These are phyloP conservation scores for Diaporthe amygdali DNA, from an alignment of 2,329 filamentous ascomycete genomes.

Conservation along the genomic window DNA sequence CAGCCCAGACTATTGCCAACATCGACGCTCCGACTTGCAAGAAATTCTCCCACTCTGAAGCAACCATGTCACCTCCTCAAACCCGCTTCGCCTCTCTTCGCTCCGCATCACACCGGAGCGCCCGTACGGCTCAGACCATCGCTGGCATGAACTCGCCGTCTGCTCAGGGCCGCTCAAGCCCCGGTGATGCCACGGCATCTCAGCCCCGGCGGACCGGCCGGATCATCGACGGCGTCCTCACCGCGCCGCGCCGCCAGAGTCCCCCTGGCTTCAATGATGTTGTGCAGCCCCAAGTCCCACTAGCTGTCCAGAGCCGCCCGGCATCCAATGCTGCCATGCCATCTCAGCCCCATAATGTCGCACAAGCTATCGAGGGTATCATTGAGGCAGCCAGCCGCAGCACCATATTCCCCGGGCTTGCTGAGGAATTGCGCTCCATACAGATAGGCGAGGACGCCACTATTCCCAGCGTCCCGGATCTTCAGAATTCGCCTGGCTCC, in stretches of 20 bases:
- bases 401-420: neutral
- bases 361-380: neutral
- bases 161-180: neutral
- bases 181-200: neutral
- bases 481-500: too few species aligned
- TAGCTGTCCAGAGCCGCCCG: too few species aligned
- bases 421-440: neutral
- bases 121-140: neutral
- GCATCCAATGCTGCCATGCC: neutral
- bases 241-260: neutral
- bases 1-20: neutral
- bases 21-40: neutral
- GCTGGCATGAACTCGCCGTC: neutral
- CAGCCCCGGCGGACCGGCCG: neutral
- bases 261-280: neutral
- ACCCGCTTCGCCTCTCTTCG: too few species aligned
- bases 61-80: too few species aligned
- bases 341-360: neutral
- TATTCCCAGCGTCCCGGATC: too few species aligned
- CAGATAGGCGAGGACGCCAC: neutral
- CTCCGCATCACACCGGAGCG: neutral
- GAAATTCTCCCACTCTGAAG: too few species aligned
- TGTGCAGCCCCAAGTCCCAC: too few species aligned
- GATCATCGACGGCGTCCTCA: neutral
- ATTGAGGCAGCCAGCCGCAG: neutral